Conservation (phyloP, 2,329 filamentous ascomycete species). For the Colletotrichum sojae region DNA sequence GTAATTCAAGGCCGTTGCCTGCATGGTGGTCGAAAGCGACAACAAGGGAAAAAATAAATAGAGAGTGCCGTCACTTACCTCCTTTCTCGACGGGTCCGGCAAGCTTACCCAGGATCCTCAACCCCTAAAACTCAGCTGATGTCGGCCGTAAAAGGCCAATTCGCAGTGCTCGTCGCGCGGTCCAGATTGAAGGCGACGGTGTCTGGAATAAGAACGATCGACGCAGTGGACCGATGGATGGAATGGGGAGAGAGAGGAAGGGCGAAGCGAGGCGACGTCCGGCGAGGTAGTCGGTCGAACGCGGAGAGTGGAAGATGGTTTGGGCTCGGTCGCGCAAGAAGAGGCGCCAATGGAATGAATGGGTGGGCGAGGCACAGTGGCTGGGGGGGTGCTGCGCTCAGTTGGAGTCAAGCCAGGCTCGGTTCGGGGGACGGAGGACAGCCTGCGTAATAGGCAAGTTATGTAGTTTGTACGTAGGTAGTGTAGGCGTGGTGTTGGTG, state of each 20-base stretch:
- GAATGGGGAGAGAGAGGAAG: conserved; percentile 30
- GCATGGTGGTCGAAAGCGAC: neutral
- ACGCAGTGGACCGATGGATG: conserved; percentile 36
- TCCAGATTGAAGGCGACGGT: conserved; percentile 32
- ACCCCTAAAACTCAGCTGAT: conserved; percentile 46
- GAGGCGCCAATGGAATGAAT: conserved; percentile 40
- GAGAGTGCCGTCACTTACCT: conserved; percentile 37
- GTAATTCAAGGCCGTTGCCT: neutral
- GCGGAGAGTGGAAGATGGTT: conserved; percentile 41
- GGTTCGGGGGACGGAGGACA: conserved; percentile 22
- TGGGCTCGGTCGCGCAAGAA: conserved; percentile 41
- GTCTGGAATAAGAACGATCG: conserved; percentile 28
- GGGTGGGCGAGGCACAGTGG: conserved; percentile 38
- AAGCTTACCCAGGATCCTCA: conserved; percentile 44
- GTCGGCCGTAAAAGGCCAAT: conserved; percentile 47
- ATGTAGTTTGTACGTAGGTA: conserved; percentile 2
- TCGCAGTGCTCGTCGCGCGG: conserved; percentile 36
- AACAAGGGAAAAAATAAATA: neutral
- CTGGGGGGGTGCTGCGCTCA: conserved; percentile 29
- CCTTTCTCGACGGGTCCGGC: conserved; percentile 38
- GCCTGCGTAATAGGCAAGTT: conserved; percentile 3
- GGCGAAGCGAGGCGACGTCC: conserved; percentile 31
- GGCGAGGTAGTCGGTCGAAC: conserved; percentile 37
- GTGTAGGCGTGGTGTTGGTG: conserved; percentile 10
- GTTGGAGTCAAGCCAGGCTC: conserved; percentile 30